Conservation (phyloP, 2,329 filamentous ascomycete genomes). For the Claviceps citrina region DNA sequence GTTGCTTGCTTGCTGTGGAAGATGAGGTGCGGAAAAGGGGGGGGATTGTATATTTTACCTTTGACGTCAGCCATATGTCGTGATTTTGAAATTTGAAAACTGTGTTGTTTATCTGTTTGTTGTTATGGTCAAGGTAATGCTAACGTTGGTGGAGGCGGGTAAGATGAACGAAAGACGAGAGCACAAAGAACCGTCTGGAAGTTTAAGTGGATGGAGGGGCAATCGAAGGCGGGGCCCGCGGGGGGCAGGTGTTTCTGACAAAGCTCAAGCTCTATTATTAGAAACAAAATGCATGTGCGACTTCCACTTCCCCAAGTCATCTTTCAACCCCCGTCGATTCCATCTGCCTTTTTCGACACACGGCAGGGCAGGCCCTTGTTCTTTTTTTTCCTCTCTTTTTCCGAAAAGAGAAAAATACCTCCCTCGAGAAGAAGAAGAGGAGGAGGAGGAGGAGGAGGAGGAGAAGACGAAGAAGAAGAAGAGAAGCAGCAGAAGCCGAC, state of each 20-base stretch:
- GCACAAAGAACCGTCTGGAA: background rate
- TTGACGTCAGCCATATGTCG: constrained; percentile 3
- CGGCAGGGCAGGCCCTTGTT: too few relatives aligned
- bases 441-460: background rate
- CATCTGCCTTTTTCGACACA: too few relatives aligned
- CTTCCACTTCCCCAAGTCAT: too few relatives aligned
- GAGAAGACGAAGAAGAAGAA: background rate
- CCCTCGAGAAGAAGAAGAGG: background rate
- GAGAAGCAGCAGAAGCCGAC: background rate
- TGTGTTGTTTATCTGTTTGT: background rate
- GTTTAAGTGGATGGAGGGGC: background rate
- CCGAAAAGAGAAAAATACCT: background rate
- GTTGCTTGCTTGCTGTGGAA: too few relatives aligned
- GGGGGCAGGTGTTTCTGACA: too few relatives aligned
- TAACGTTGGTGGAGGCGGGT: background rate
- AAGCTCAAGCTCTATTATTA: background rate
- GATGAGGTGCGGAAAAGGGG: too few relatives aligned
- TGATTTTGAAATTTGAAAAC: too few relatives aligned
- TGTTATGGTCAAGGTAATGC: background rate
- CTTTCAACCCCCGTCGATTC: too few relatives aligned
- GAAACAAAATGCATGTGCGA: too few relatives aligned
- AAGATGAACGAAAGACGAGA: background rate
- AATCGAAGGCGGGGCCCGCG: too few relatives aligned
- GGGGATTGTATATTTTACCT: background rate
- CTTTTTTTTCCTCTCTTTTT: too few relatives aligned